A percentile compares a stretch with the other conserved stretches of the same genome.
These are phyloP conservation scores for Lactuca sativa DNA, from an alignment of 129 eudicot genomes.

Conservation along the genomic window DNA sequence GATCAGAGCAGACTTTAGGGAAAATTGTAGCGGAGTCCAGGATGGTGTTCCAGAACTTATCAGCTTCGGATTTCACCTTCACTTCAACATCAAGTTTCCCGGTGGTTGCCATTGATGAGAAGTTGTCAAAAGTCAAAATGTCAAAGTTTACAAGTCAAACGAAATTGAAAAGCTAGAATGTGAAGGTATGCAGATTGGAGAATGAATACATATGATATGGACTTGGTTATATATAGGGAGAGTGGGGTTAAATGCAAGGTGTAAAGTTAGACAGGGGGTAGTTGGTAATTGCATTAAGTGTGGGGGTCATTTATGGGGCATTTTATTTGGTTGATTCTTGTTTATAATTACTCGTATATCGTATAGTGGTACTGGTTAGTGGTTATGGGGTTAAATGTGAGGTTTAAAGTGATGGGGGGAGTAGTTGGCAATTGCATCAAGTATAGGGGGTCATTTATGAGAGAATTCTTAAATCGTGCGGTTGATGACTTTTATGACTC, in stretches of 20 bases:
- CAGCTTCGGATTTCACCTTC: conserved; percentile 60
- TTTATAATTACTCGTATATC: background rate
- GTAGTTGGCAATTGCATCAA: conserved; percentile 29
- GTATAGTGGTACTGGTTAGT: conserved; percentile 2
- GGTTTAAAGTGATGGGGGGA: conserved; percentile 10
- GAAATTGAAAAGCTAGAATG: background rate
- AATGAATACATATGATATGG: conserved; percentile 19
- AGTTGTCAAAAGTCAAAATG: conserved; percentile 19
- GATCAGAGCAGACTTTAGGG: conserved; percentile 74
- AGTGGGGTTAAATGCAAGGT: conserved; percentile 26
- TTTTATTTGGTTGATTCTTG: background rate
- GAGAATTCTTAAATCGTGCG: background rate
- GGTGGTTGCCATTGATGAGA: conserved; percentile 18
- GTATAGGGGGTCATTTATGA: conserved; percentile 17
- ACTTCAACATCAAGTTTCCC: conserved; percentile 76
- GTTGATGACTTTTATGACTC: conserved; percentile 18
- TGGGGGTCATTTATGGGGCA: conserved; percentile 26
- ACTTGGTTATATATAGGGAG: conserved; percentile 31
- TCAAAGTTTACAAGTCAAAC: conserved; percentile 24
- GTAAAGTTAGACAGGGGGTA: conserved; percentile 23
- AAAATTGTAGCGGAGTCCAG: conserved; percentile 55
- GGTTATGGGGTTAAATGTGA: conserved; percentile 3
- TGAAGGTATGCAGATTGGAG: conserved; percentile 5
- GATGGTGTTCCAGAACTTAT: conserved; percentile 58
- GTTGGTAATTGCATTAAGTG: conserved; percentile 34